Conservation (phyloP, 495 filamentous ascomycete genomes). For the Penicillium crystallinum region DNA sequence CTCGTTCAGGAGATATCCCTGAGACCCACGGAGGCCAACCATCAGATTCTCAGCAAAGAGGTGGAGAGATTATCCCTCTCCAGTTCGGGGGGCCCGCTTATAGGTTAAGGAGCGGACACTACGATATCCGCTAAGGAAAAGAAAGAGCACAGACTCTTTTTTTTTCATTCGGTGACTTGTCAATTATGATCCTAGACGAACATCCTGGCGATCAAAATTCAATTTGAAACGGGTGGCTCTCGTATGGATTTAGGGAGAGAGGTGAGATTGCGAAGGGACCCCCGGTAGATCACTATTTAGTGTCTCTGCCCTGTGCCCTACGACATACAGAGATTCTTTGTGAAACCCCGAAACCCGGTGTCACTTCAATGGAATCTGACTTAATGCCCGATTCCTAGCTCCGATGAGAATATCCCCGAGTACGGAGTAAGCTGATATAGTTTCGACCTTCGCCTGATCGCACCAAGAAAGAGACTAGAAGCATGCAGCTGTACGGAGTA, state of each 20-base stretch:
- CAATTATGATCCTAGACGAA: conserved; percentile 3
- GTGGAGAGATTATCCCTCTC: conserved; percentile 1
- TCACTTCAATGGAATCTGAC: neutral
- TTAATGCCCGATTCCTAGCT: neutral
- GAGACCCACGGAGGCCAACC: neutral
- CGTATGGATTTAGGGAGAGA: neutral
- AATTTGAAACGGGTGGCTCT: neutral
- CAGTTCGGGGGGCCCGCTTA: conserved; percentile 6
- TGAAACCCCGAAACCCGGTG: neutral
- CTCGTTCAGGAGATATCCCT: neutral
- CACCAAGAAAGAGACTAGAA: conserved; percentile 4
- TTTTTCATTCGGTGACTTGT: conserved; percentile 2
- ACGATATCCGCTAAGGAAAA: neutral
- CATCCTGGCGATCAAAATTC: conserved; percentile 9
- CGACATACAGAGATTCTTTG: neutral
- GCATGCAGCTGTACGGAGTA: conserved; percentile 4
- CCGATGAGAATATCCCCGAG: neutral
- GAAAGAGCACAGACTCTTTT: conserved; percentile 1
- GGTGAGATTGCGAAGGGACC: neutral
- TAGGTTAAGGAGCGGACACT: neutral
- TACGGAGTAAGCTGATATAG: neutral
- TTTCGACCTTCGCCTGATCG: conserved; percentile 3
- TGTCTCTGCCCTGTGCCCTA: neutral
- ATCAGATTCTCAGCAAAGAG: neutral
- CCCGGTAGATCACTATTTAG: neutral